phyloP scores from a whole-genome alignment of 169 alveolate genomes.

The Plasmodium coatneyi region DNA sequence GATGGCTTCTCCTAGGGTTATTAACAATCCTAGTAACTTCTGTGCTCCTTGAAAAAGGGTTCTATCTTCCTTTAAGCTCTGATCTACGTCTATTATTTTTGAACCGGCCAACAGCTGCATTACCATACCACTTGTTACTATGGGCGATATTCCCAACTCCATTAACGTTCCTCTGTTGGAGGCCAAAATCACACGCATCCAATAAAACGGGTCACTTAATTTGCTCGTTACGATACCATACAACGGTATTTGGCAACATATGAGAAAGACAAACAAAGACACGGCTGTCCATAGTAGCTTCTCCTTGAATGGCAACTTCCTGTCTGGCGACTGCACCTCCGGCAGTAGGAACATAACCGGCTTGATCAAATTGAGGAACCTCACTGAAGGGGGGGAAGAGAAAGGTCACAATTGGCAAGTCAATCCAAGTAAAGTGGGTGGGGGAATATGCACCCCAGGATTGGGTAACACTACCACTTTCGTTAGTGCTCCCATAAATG shows the following conservation, averaged over 20 bases:
- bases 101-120: conserved; percentile 99
- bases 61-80: conserved; percentile 97
- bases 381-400: conserved; percentile 76
- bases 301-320: conserved; percentile 95
- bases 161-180: conserved; percentile 98
- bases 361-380: conserved; percentile 95
- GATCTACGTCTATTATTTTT: conserved; percentile 98
- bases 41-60: conserved; percentile 97
- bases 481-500: neutral
- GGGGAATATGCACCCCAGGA: too few species aligned
- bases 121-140: conserved; percentile 99
- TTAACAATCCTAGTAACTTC: conserved; percentile 97
- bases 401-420: neutral
- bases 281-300: conserved; percentile 98
- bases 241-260: conserved; percentile 98
- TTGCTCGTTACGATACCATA: conserved; percentile 97
- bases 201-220: conserved; percentile 98
- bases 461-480: neutral
- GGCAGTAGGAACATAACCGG: conserved; percentile 98
- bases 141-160: conserved; percentile 99
- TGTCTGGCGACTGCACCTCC: conserved; percentile 96
- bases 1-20: conserved; percentile 99
- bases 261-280: conserved; percentile 95
- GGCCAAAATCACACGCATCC: conserved; percentile 99
- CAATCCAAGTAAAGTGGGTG: neutral